Base-by-base conservation (phyloP, 73 alveolate genomes). In the Durusdinium trenchii region DNA sequence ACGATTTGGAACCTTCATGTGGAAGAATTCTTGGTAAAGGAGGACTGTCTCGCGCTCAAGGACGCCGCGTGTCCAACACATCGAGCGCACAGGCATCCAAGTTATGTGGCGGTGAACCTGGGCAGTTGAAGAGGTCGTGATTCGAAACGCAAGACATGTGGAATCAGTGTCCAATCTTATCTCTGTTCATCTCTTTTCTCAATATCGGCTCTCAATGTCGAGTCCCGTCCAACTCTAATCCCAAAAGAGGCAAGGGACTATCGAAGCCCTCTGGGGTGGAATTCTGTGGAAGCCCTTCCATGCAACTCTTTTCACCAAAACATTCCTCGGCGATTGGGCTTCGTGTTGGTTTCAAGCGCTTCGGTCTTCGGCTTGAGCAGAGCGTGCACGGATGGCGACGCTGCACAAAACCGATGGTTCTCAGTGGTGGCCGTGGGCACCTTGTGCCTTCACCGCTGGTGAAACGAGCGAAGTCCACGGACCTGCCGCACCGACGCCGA, bases 61-160 rank as follows among this genome's bases (percentile, higher is more conserved):
- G 86, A 32, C 35, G 96, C 86, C 28, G 47, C 96, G 96, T 89
- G 36, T 89, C 96, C 61, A 89, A 52, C 54, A 89, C 96, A 28
- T 89, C 96, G 30, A 26, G 71, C n/a, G 81, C 82, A 50, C 96
- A 89, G 86, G 86, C 75, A 20, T 89, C 96, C 73, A 89, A 38
- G 30, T 62, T 89, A 52, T 89, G 96, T 9, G 96, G 96, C 30
- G 96, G 54, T 9, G 96, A 62, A 45, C 96, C 96, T 89, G 60
- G 16, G 81, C n/a, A 7, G 46, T n/a, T n/a, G n/a, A n/a, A n/a
- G n/a, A n/a, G n/a, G n/a, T n/a, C n/a, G n/a, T n/a, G n/a, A n/a
- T n/a, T n/a, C n/a, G n/a, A n/a, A n/a, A n/a, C n/a, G n/a, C n/a
- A n/a, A n/a, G n/a, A n/a, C n/a, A n/a, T n/a, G n/a, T n/a, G n/a